phyloP scores from a whole-genome alignment of 148 eudicot species.

The Drosera capensis region DNA sequence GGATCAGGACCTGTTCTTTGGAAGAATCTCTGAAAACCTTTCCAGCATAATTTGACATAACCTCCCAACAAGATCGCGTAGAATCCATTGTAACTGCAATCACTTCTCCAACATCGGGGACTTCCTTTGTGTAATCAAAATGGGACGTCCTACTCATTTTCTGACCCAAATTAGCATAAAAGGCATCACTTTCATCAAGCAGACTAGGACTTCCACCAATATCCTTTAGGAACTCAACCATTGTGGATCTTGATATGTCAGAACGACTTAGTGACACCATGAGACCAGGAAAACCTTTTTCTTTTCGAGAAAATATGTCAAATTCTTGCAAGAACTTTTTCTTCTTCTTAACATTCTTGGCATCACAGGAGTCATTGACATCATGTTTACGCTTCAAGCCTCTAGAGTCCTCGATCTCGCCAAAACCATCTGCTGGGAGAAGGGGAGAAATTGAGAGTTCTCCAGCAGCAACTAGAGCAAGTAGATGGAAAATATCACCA shows the following conservation, averaged over 20 bases:
- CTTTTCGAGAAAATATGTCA: conserved; percentile 56
- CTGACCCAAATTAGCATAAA: conserved; percentile 17
- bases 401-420: conserved; percentile 79
- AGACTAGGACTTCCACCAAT: conserved; percentile 9
- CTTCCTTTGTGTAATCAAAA: conserved; percentile 21
- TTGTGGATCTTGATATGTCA: conserved; percentile 23
- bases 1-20: conserved; percentile 14
- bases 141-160: conserved; percentile 13
- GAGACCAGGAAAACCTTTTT: conserved; percentile 95
- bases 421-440: conserved; percentile 78
- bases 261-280: conserved; percentile 37
- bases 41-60: conserved; percentile 41
- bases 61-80: conserved; percentile 64
- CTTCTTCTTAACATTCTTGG: conserved; percentile 24
- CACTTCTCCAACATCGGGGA: conserved; percentile 23
- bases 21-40: conserved; percentile 17
- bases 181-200: conserved; percentile 24
- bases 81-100: conserved; percentile 14
- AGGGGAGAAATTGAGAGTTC: conserved; percentile 57
- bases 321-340: conserved; percentile 33
- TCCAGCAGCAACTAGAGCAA: conserved; percentile 54
- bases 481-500: conserved; percentile 64
- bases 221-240: conserved; percentile 31
- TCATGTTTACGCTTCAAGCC: conserved; percentile 49
- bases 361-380: conserved; percentile 17